A percentile compares a stretch with the other conserved stretches of the same genome.
These are phyloP conservation scores for Nicotiana otophora DNA, from an alignment of 257 asterid species.

Conservation along the genomic window DNA sequence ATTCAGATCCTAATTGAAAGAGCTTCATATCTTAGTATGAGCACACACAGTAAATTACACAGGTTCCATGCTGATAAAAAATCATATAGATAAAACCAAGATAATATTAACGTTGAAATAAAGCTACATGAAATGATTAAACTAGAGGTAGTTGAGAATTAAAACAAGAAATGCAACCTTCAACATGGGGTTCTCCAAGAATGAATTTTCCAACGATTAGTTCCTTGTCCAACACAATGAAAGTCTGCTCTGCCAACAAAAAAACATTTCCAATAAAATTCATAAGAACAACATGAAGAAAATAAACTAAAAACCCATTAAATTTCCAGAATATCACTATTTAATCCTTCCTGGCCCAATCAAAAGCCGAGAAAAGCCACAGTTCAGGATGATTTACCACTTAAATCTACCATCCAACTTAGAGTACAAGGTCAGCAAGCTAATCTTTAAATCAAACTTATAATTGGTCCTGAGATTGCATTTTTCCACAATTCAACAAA, in stretches of 20 bases:
- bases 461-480: neutral
- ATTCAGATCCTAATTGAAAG: neutral
- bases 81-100: neutral
- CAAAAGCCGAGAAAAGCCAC: neutral
- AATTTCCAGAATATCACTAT: neutral
- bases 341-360: neutral
- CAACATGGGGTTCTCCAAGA: conserved; percentile 66
- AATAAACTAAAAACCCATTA: neutral
- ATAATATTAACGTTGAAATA: neutral
- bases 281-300: neutral
- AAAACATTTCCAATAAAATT: neutral
- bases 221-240: conserved; percentile 73
- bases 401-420: neutral
- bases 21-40: neutral
- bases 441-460: neutral
- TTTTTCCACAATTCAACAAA: neutral
- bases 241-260: conserved; percentile 77
- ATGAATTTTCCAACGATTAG: conserved; percentile 57
- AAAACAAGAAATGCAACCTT: conserved; percentile 41
- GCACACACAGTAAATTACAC: neutral
- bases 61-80: neutral
- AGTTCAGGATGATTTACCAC: neutral
- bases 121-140: neutral
- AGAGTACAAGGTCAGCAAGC: neutral
- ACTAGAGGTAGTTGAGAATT: neutral